phyloP scores from a whole-genome alignment of 2,329 filamentous ascomycete genomes.

The Pseudogymnoascus sp. region DNA sequence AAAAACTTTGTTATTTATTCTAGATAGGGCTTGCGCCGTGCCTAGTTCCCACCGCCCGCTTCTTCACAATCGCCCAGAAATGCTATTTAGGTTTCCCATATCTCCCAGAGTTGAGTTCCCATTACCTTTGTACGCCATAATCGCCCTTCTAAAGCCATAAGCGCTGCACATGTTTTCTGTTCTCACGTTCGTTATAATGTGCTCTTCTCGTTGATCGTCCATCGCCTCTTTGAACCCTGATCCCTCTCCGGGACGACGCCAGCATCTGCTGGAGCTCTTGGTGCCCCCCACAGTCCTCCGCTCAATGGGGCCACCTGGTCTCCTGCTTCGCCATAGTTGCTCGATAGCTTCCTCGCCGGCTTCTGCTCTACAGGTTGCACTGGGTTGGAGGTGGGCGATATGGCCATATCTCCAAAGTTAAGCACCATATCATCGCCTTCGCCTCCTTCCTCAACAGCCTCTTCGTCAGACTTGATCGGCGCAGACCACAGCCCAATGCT shows the following conservation, averaged over 20 bases:
- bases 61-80: not conserved
- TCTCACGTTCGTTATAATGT: conserved; percentile 1
- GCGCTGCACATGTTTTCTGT: not conserved
- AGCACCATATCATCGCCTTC: conserved; percentile 36
- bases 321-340: conserved; percentile 19
- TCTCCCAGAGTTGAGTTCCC: conserved; percentile 1
- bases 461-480: conserved; percentile 35
- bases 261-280: conserved; percentile 37
- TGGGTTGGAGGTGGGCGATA: not conserved
- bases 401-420: conserved; percentile 34
- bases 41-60: not conserved
- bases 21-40: not conserved
- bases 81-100: conserved; percentile 1
- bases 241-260: conserved; percentile 34
- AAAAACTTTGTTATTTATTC: not conserved
- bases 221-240: conserved; percentile 42
- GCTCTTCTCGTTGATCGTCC: conserved; percentile 43
- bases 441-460: conserved; percentile 38
- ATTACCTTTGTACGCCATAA: conserved; percentile 1
- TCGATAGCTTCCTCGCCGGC: not conserved
- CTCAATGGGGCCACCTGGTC: conserved; percentile 31
- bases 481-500: conserved; percentile 44
- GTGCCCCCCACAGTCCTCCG: conserved; percentile 37
- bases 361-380: not conserved
- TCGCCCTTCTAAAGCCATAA: not conserved